Percentiles rank a stretch among this genome's conserved stretches.
Conservation (phyloP, 306 rosid genomes). For the Sechiopsis laciniata region DNA sequence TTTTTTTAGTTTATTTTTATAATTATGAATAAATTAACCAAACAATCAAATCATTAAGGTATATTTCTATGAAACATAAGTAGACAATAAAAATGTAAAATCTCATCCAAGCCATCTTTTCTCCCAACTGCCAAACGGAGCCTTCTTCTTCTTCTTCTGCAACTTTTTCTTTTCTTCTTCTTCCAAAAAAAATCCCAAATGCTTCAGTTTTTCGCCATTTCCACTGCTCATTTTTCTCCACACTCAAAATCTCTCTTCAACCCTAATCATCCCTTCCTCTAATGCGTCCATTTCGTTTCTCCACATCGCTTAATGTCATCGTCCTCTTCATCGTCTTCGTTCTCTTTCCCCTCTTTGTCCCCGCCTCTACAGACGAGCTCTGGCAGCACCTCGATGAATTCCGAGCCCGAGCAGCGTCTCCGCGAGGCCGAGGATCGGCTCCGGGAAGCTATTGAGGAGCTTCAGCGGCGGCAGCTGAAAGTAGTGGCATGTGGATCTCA, state of each 20-base stretch:
- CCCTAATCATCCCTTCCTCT: not conserved
- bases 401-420: constrained; percentile 64
- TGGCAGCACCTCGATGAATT: constrained; percentile 23
- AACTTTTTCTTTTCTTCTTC: not conserved
- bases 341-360: not conserved
- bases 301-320: constrained; percentile 10
- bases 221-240: not conserved
- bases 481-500: constrained; percentile 51
- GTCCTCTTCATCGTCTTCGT: not conserved
- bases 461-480: constrained; percentile 77
- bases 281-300: constrained; percentile 12
- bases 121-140: too few species aligned
- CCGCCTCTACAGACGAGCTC: constrained; percentile 12
- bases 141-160: not conserved
- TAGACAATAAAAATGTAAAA: too few species aligned
- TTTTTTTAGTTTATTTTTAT: too few species aligned
- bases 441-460: constrained; percentile 85
- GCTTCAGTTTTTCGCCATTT: not conserved
- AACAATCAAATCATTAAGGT: too few species aligned
- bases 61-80: too few species aligned
- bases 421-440: constrained; percentile 87
- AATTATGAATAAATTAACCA: too few species aligned
- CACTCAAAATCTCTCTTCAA: not conserved
- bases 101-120: too few species aligned
- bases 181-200: not conserved